Conservation (phyloP, 805 yeast genomes). For the Kuraishia piskuri region DNA sequence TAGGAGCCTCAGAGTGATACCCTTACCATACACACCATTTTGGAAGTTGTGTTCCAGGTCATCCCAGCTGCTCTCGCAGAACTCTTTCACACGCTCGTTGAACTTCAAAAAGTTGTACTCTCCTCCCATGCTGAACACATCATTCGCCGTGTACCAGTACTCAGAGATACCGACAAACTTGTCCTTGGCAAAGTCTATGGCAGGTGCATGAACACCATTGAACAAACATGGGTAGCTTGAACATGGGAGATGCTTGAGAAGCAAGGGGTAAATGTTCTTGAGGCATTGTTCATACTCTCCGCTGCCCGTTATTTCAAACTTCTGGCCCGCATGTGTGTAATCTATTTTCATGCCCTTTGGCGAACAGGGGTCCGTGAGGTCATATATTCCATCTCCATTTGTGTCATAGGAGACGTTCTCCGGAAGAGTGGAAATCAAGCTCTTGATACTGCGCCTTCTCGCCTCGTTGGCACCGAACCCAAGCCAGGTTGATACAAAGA, state of each 20-base stretch:
- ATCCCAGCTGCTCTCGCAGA: conserved; percentile 74
- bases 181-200: conserved; percentile 67
- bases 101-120: conserved; percentile 71
- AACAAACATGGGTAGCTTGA: conserved; percentile 83
- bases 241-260: conserved; percentile 77
- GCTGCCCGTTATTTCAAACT: conserved; percentile 54
- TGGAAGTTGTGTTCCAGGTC: conserved; percentile 36
- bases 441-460: conserved; percentile 55
- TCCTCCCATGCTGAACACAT: conserved; percentile 82
- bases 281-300: conserved; percentile 77
- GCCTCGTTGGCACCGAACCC: conserved; percentile 98
- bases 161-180: conserved; percentile 92
- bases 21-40: conserved; percentile 47
- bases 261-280: conserved; percentile 62
- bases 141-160: conserved; percentile 96
- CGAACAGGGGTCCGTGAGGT: conserved; percentile 69
- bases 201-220: conserved; percentile 93
- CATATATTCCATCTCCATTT: conserved; percentile 37
- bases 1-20: conserved; percentile 47
- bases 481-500: conserved; percentile 93
- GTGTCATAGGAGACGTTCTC: conserved; percentile 33
- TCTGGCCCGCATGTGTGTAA: conserved; percentile 36
- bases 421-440: conserved; percentile 39
- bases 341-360: conserved; percentile 51
- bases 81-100: conserved; percentile 55